Evolutionary conservation across 768 basidiomycete species (phyloP), one percentile per base, ranked within the genome.

Genomic region (Panaeolus cyanescens): DNA sequence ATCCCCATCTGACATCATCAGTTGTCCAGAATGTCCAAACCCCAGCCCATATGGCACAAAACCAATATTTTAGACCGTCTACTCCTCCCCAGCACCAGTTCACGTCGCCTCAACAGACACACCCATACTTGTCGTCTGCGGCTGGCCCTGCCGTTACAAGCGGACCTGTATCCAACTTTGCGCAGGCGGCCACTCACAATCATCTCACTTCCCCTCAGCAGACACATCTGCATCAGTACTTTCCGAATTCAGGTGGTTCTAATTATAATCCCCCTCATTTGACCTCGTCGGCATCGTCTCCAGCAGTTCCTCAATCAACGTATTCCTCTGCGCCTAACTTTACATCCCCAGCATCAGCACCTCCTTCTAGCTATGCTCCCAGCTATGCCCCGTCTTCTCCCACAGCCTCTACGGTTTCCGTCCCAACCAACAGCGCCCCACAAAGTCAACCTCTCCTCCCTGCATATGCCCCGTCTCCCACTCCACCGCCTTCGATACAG

Each of bases 401-500:
- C 9, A 28, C 45, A 2, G 19, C 15, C 19, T 28, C 45, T 15
- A 28, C 45, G 6, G 45, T 50, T 28, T 15, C 45, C 25, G 1
- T 28, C 45, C 45, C 45, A 25, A 3, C 22, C 55, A 50, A 56
- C 54, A 34, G 19, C 58, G 22, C 57, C 25, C 30, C 54, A 22
- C 54, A 53, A 59, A 30, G 40, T 10, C 50, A 33, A 22, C 32
- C 37, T 32, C 32, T 40, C n/a, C 34, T 32, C 32, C 56, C 37
- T 28, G 56, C n/a, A 19, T 37, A 37, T 45, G 58, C 30, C 37
- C 34, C 56, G 45, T 56, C 60, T 19, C 45, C 63, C 42, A 13
- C 64, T 19, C 71, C 76, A 67, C 36, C 53, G 40, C 65, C 63
- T 64, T 71, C 58, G n/a, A n/a, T n/a, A n/a, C n/a, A n/a, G n/a